These are phyloP conservation scores for Phoma sp. DNA, from an alignment of 2,329 filamentous ascomycete species.

Conservation along the genomic window DNA sequence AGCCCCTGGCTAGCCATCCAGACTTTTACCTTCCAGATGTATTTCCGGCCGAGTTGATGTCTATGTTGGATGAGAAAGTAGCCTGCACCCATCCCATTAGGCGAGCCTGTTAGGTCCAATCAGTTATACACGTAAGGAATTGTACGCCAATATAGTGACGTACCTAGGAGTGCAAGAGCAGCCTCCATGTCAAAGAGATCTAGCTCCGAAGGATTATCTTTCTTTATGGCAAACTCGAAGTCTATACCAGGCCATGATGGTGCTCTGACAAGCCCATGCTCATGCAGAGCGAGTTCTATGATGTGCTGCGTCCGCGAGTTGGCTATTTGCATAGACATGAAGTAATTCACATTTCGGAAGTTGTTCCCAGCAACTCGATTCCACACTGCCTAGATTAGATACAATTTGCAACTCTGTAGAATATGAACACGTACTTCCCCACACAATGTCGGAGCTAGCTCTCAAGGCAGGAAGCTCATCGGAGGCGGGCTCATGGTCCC, in stretches of 20 bases:
- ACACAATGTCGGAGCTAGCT: slow-evolving; percentile 22
- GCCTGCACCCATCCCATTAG: slow-evolving; percentile 19
- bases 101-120: slow-evolving; percentile 3
- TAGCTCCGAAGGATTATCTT: neutral
- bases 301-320: slow-evolving; percentile 11
- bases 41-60: slow-evolving; percentile 19
- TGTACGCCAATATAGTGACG: neutral
- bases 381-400: slow-evolving; percentile 8
- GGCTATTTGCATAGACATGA: slow-evolving; percentile 9
- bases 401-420: neutral
- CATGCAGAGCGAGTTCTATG: neutral
- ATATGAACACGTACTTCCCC: slow-evolving; percentile 9
- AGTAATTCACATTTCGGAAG: slow-evolving; percentile 9
- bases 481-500: neutral
- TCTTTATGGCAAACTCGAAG: slow-evolving; percentile 3
- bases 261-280: neutral
- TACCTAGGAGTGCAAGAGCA: slow-evolving; percentile 9
- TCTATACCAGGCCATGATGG: slow-evolving; percentile 10
- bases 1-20: slow-evolving; percentile 1
- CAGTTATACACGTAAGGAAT: neutral
- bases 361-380: slow-evolving; percentile 1
- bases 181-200: slow-evolving; percentile 1
- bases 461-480: slow-evolving; percentile 12
- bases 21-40: slow-evolving; percentile 17
- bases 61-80: slow-evolving; percentile 25